These are phyloP conservation scores for Pichia californica DNA, from an alignment of 805 yeast species.

Conservation along the genomic window DNA sequence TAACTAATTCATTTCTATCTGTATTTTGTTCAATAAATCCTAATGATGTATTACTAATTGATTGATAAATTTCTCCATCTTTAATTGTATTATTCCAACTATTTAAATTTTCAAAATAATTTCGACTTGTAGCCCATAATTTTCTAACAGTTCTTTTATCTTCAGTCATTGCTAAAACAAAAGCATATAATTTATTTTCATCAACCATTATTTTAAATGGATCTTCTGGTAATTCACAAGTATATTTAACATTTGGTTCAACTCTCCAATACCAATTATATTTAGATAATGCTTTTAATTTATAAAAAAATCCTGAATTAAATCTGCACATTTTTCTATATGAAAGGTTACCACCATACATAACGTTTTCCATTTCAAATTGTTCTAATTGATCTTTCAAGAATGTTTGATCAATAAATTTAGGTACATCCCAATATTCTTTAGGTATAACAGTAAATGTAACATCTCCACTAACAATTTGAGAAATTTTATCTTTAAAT, in stretches of 20 bases:
- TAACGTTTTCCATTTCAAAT: constrained; percentile 29
- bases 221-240: constrained; percentile 45
- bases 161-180: constrained; percentile 45
- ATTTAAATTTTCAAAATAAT: constrained; percentile 30
- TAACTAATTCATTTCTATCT: constrained; percentile 34
- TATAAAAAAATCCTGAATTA: constrained; percentile 47
- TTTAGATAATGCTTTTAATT: constrained; percentile 36
- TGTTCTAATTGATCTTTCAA: constrained; percentile 27
- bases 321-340: constrained; percentile 66
- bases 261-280: constrained; percentile 56
- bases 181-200: constrained; percentile 42
- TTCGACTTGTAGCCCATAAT: constrained; percentile 41
- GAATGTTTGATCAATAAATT: constrained; percentile 30
- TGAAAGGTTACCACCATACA: constrained; percentile 53
- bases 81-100: constrained; percentile 6
- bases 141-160: constrained; percentile 40
- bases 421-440: constrained; percentile 44
- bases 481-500: constrained; percentile 30
- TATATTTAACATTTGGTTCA: constrained; percentile 44
- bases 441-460: constrained; percentile 37
- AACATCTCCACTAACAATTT: constrained; percentile 35
- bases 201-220: constrained; percentile 43
- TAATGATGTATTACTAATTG: constrained; percentile 36
- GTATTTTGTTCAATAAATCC: constrained; percentile 40
- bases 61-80: constrained; percentile 14